Conservation (phyloP, 805 yeast species). For the Wickerhamiella slavikovae region DNA sequence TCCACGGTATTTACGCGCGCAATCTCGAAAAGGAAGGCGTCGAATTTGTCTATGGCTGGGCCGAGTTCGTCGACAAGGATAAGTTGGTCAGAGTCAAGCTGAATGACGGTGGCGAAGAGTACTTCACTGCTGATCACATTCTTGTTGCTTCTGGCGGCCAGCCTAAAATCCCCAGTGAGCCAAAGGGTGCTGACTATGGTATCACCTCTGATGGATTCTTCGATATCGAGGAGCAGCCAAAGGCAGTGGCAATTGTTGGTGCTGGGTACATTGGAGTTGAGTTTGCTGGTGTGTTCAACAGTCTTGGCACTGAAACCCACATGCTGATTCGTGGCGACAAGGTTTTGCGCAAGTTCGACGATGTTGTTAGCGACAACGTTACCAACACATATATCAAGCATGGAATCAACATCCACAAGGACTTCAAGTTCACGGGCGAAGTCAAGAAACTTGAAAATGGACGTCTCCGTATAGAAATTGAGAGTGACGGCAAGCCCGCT, state of each 20-base stretch:
- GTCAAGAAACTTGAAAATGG: constrained; percentile 18
- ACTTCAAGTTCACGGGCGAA: constrained; percentile 28
- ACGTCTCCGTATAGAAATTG: constrained; percentile 27
- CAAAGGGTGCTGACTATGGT: constrained; percentile 71
- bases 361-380: constrained; percentile 52
- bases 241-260: constrained; percentile 85
- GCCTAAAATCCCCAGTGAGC: constrained; percentile 45
- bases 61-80: constrained; percentile 32
- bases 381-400: constrained; percentile 62
- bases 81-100: constrained; percentile 54
- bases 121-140: constrained; percentile 60
- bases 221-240: constrained; percentile 61
- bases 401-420: constrained; percentile 67
- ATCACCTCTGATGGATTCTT: constrained; percentile 85
- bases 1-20: constrained; percentile 84
- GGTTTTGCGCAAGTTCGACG: constrained; percentile 75
- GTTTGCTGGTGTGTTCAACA: constrained; percentile 83
- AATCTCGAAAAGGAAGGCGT: constrained; percentile 80
- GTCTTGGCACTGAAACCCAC: constrained; percentile 71
- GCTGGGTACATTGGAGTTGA: constrained; percentile 97
- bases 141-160: constrained; percentile 89
- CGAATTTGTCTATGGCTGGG: constrained; percentile 71
- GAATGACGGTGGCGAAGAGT: constrained; percentile 35
- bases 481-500: constrained; percentile 14
- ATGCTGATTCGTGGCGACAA: constrained; percentile 80